Base-by-base conservation (phyloP, 2,329 filamentous ascomycete species). In the Epicoccum nigrum region DNA sequence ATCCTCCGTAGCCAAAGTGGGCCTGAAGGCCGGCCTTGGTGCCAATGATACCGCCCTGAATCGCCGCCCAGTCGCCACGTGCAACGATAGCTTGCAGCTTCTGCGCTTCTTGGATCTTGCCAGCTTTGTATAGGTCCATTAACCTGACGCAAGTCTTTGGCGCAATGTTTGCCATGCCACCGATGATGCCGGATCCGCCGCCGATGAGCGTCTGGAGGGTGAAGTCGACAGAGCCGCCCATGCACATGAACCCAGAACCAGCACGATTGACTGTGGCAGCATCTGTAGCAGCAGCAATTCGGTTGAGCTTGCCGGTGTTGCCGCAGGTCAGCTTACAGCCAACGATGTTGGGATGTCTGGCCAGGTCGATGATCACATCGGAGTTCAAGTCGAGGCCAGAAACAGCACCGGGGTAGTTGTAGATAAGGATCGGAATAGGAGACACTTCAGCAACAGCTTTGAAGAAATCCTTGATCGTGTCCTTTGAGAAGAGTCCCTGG, bases 211-310 rank as follows among this genome's bases (percentile, higher is more conserved):
- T 86, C 70, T 90, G 88, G 11, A 91, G 73, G 11, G 85, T 86
- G 71, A 90, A 90, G 74, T 92, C 88, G 44, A 86, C 86, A 40
- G 84, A 87, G 47, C 89, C 88, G 33, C 86, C 88, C 63, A 88
- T 83, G 52, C 86, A 87, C 67, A 88, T 79, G 77, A 91, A 91
- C 12, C 75, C 81, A 70, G 71, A 74, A n/a, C 72, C 74, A 15
- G 70, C 62, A 28, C 71, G 68, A 7, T 62, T 69, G 7, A 69
- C 60, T 2, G 72, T 74, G 0, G 63, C 69, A 11, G 74, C 71
- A 37, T 64, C 65, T 0, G 81, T 82, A 20, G 80, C 81, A 16
- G 83, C 81, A 9, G 82, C 82, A 20, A 85, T 34, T 73, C 85
- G 56, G 83, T 82, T 68, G 77, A 88, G 76, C 70, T 88, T 88